Evolutionary conservation across 2,329 filamentous ascomycete genomes (phyloP).

Genomic region (Biscogniauxia sp.): DNA sequence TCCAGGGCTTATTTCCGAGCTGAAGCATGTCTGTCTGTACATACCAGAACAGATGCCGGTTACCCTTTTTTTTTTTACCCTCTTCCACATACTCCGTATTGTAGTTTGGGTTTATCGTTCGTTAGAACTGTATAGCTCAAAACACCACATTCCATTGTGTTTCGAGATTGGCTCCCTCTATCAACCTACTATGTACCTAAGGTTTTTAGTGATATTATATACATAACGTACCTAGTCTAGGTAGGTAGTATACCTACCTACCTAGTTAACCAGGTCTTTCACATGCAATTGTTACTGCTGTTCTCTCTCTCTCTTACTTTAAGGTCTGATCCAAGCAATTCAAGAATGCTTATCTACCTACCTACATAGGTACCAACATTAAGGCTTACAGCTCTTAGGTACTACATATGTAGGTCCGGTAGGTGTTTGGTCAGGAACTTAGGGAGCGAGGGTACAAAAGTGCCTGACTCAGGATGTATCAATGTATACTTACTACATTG

Average conservation of each 20-base stretch:
- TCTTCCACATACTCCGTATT: neutral
- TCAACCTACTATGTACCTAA: neutral
- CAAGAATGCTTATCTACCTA: no score
- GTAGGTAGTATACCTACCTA: no score
- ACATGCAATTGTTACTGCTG: no score
- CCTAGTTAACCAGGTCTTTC: no score
- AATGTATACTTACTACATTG: neutral
- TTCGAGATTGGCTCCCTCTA: neutral
- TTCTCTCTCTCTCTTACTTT: no score
- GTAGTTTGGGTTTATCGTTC: neutral
- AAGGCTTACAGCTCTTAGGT: neutral
- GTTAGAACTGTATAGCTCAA: neutral
- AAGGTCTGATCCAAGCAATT: no score
- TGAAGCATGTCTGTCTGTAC: neutral
- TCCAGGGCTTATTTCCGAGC: neutral
- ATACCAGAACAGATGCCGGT: neutral
- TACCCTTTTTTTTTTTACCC: neutral
- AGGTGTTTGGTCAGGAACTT: neutral
- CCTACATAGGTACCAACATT: no score
- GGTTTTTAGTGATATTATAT: neutral
- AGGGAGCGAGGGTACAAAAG: neutral
- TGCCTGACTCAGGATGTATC: neutral
- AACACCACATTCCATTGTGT: neutral
- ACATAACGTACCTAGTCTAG: neutral
- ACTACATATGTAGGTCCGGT: no score